A percentile compares a stretch with the other conserved stretches of the same genome.
These are phyloP conservation scores for Scortechinia acanthostroma DNA, from an alignment of 2,329 filamentous ascomycete species.

Conservation along the genomic window DNA sequence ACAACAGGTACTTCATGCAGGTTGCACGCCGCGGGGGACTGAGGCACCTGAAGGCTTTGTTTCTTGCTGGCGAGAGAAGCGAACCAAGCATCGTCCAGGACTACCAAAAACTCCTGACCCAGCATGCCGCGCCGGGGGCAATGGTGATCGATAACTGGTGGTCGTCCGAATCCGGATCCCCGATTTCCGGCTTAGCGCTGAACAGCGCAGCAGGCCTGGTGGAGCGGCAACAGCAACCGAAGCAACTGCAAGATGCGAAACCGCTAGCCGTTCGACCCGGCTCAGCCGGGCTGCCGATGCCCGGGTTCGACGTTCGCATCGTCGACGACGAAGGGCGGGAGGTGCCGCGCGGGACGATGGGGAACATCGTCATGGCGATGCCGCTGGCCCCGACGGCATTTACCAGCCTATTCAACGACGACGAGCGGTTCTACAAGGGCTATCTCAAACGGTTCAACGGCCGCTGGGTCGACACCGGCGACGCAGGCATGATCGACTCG, in stretches of 20 bases:
- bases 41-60: conserved; percentile 66
- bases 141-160: conserved; percentile 36
- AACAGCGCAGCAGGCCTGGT: conserved; percentile 45
- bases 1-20: conserved; percentile 56
- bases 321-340: conserved; percentile 76
- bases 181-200: not conserved
- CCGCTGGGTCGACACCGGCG: conserved; percentile 83
- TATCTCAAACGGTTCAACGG: conserved; percentile 79
- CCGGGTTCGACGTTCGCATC: conserved; percentile 79
- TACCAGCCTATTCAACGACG: conserved; percentile 78
- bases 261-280: conserved; percentile 63
- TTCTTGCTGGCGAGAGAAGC: conserved; percentile 81
- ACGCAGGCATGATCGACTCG: conserved; percentile 77
- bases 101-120: conserved; percentile 68
- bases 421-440: conserved; percentile 75
- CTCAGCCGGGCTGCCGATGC: conserved; percentile 84
- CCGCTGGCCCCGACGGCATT: conserved; percentile 83
- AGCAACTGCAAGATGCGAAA: not conserved
- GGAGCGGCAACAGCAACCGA: conserved; percentile 37
- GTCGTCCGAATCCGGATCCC: not conserved
- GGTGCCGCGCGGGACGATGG: conserved; percentile 69
- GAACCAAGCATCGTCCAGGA: conserved; percentile 78
- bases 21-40: conserved; percentile 65
- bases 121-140: conserved; percentile 57
- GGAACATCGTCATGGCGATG: conserved; percentile 79